Evolutionary conservation across 163 green algal genomes (phyloP).

Genomic region (Prototheca stagnorum): DNA sequence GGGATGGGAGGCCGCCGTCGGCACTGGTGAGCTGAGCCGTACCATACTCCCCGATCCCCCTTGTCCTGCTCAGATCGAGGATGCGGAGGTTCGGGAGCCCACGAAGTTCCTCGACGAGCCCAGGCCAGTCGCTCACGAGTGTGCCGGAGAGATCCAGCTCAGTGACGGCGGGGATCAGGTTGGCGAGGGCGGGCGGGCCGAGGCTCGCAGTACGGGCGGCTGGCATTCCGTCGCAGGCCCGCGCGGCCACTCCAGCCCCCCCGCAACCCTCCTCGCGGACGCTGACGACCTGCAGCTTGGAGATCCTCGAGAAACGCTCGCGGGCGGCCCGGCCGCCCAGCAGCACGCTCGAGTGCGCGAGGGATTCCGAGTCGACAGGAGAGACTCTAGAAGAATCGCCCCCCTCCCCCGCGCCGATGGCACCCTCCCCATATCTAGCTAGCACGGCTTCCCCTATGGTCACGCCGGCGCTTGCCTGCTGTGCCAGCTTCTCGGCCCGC

Average conservation of each 20-base stretch:
- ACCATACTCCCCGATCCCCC: too few relatives aligned
- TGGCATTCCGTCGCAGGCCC: too few relatives aligned
- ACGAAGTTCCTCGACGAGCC: too few relatives aligned
- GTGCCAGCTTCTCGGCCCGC: slow-evolving; percentile 39
- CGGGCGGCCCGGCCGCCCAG: not conserved
- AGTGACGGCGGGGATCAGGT: too few relatives aligned
- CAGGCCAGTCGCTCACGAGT: too few relatives aligned
- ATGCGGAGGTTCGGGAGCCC: too few relatives aligned
- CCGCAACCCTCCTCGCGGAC: not conserved
- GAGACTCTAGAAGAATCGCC: not conserved
- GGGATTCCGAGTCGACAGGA: not conserved
- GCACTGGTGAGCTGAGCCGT: too few relatives aligned
- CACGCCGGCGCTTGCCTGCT: slow-evolving; percentile 1
- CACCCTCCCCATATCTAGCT: slow-evolving; percentile 11
- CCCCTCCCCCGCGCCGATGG: slow-evolving; percentile 12
- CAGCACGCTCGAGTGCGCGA: slow-evolving; percentile 5
- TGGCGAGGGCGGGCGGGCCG: too few relatives aligned
- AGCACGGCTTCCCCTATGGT: slow-evolving; percentile 23
- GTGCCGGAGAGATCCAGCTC: too few relatives aligned
- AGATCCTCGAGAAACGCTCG: not conserved
- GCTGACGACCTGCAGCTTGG: not conserved
- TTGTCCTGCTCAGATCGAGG: too few relatives aligned
- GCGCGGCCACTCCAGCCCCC: not conserved
- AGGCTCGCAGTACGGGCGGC: too few relatives aligned
- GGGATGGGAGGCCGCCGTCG: too few relatives aligned